Evolutionary conservation across 1,284 basidiomycete species (phyloP).

Genomic region (Apiotrichum siamense): DNA sequence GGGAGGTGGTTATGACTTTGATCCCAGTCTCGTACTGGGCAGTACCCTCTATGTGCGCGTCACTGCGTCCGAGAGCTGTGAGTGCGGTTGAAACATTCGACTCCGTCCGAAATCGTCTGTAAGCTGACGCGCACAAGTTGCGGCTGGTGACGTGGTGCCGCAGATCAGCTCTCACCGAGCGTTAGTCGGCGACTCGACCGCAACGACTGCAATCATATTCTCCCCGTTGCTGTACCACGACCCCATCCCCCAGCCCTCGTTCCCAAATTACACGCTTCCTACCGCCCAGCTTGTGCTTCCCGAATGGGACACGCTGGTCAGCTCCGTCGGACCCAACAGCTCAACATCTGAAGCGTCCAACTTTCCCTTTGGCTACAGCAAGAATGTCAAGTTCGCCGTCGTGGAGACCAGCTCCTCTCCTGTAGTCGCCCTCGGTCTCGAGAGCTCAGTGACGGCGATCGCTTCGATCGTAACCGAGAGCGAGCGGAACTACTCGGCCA

Average conservation of each 20-base stretch:
- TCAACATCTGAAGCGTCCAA: conserved; percentile 44
- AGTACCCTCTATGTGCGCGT: no score
- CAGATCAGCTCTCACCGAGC: not conserved
- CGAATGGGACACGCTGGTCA: conserved; percentile 5
- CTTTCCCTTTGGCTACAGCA: conserved; percentile 54
- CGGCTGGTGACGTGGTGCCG: no score
- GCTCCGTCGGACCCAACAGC: not conserved
- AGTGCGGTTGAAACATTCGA: no score
- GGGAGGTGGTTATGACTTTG: no score
- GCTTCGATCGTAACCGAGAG: not conserved
- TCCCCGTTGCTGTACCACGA: conserved; percentile 56
- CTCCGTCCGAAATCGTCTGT: no score
- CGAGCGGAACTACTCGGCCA: not conserved
- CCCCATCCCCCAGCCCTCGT: conserved; percentile 51
- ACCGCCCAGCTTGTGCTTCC: conserved; percentile 55
- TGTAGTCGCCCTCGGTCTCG: conserved; percentile 24
- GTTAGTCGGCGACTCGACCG: conserved; percentile 68
- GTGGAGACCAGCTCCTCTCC: conserved; percentile 54
- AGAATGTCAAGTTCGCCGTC: conserved; percentile 33
- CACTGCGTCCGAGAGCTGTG: no score
- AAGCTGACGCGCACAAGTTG: not conserved
- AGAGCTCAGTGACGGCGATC: conserved; percentile 43
- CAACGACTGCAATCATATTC: conserved; percentile 67
- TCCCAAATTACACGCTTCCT: conserved; percentile 75
- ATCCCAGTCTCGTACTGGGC: no score